phyloP scores from a whole-genome alignment of 257 asterid genomes.

The Solanum sejunctum region DNA sequence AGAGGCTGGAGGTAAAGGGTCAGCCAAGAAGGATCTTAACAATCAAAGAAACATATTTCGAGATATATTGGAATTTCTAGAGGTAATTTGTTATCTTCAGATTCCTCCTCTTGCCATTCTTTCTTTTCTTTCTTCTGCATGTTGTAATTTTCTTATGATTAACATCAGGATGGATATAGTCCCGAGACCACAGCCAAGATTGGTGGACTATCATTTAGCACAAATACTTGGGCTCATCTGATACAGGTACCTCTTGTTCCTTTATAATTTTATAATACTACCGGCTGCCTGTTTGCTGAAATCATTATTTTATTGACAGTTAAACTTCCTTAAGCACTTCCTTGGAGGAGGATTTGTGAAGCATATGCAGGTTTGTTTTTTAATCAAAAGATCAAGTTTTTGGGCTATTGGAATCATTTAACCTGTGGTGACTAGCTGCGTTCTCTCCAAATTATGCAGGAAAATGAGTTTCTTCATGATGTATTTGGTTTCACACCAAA shows the following conservation, averaged over 20 bases:
- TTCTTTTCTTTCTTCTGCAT: background rate
- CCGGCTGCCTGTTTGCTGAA: background rate
- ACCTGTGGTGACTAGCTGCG: background rate
- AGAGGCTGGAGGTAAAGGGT: slow-evolving; percentile 95
- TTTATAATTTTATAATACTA: background rate
- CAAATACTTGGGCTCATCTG: slow-evolving; percentile 64
- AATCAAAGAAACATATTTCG: slow-evolving; percentile 76
- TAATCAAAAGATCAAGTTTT: background rate
- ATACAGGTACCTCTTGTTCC: slow-evolving; percentile 42
- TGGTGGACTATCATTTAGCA: slow-evolving; percentile 63
- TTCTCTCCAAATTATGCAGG: slow-evolving; percentile 24
- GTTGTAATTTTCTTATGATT: background rate
- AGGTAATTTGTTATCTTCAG: slow-evolving; percentile 26
- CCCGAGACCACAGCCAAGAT: slow-evolving; percentile 67
- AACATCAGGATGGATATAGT: slow-evolving; percentile 49
- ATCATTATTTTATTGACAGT: slow-evolving; percentile 21
- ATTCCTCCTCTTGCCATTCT: background rate
- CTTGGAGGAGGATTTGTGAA: slow-evolving; percentile 97
- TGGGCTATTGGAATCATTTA: background rate
- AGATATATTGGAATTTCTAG: slow-evolving; percentile 74
- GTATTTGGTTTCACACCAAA: slow-evolving; percentile 66
- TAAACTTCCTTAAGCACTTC: slow-evolving; percentile 80
- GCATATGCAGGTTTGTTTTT: slow-evolving; percentile 75
- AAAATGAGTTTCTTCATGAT: slow-evolving; percentile 84
- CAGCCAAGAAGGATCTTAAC: slow-evolving; percentile 87